Base-by-base conservation (phyloP, 768 basidiomycete genomes). In the Serendipita sp. region DNA sequence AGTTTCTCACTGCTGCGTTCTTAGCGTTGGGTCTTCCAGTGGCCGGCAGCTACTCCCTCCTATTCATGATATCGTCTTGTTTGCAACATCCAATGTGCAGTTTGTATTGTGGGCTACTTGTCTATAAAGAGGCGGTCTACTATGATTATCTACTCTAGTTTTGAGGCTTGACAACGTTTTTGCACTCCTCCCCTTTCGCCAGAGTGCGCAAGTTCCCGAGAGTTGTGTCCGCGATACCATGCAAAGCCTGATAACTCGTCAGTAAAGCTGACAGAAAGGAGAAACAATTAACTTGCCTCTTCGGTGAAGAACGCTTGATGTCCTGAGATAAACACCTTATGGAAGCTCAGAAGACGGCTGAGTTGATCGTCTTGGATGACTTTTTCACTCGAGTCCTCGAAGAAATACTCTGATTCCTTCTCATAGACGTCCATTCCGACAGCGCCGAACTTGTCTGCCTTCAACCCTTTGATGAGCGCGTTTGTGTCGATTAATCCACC, bases 401-500 rank as follows among this genome's bases (percentile, higher is more conserved):
- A 70, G 48, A 70, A 70, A 54, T 67, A 66, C 41, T 66, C 69
- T 58, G 64, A 54, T 51, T 70, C 69, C 32, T 68, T 60, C 47
- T 69, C 69, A 56, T 69, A 70, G 54, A 70, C 70, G 56, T 70
- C 70, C 63, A 70, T 63, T 15, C 65, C 70, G 15, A 69, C 70
- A 3, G 69, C 67, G 4, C 46, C 51, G 48, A 70, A 54, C 64
- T 69, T 66, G 16, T 67, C 68, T 34, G 36, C 58, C 63, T 68
- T 66, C 52, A 70, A 52, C 3, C 56, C 65, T n/a, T 64, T 45
- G 52, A 70, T 66, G n/a, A 70, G 68, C 54, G 70, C 70, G 23
- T 46, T 58, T 38, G 69, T 68, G 47, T 70, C 69, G 36, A 70
- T 68, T 2, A 70, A 60, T 7, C 56, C 75, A 1, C 75, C 75